phyloP scores from a whole-genome alignment of 371 early-diverging fungal genomes.

The Rhizomucor pusillus region DNA sequence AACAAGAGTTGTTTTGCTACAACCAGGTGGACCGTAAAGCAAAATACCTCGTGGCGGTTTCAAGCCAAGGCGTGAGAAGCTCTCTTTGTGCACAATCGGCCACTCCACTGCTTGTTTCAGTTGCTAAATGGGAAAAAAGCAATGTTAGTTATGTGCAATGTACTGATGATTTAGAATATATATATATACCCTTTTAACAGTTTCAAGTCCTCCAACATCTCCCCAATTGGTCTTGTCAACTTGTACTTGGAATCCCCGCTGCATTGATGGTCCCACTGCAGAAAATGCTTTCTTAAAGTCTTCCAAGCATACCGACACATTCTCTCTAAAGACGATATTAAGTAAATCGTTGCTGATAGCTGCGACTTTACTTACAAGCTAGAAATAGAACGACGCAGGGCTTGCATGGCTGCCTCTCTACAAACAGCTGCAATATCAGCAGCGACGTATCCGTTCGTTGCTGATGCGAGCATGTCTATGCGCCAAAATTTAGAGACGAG shows the following conservation, averaged over 20 bases:
- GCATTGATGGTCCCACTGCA: constrained; percentile 60
- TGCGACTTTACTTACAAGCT: background rate
- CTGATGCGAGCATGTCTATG: constrained; percentile 64
- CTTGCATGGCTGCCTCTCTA: constrained; percentile 79
- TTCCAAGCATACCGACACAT: constrained; percentile 30
- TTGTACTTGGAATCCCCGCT: constrained; percentile 59
- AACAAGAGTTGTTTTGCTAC: constrained; percentile 96
- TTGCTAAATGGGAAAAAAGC: constrained; percentile 29
- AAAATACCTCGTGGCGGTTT: constrained; percentile 87
- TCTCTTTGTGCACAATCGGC: constrained; percentile 78
- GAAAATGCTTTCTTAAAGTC: constrained; percentile 70
- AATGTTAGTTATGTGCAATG: background rate
- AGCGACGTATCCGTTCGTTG: constrained; percentile 97
- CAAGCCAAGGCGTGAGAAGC: constrained; percentile 80
- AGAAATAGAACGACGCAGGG: constrained; percentile 15
- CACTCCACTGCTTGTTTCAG: constrained; percentile 95
- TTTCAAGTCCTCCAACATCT: constrained; percentile 93
- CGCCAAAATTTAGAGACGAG: background rate
- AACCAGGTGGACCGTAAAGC: constrained; percentile 97
- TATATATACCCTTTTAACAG: constrained; percentile 75
- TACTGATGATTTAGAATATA: background rate
- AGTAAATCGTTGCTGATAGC: too few species aligned
- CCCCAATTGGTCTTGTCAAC: constrained; percentile 73
- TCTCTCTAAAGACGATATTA: constrained; percentile 4
- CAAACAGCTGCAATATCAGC: constrained; percentile 93